Evolutionary conservation across 768 basidiomycete genomes (phyloP), one percentile per base, ranked within the genome.

Genomic region (Amylocystis lapponica): DNA sequence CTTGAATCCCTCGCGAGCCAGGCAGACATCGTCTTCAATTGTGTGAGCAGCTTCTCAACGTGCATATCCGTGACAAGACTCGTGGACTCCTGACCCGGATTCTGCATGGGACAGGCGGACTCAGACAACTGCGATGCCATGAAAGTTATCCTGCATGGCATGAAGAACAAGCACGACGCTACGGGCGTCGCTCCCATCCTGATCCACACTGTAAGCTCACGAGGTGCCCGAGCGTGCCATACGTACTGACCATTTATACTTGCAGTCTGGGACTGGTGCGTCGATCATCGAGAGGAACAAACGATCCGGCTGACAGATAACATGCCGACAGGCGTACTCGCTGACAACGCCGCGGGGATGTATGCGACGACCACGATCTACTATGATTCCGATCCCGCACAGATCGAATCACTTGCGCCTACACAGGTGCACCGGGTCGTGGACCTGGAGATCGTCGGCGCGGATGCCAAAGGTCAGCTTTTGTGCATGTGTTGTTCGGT

Each of bases 151-250:
- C 56, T 85, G 40, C 64, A 54, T 7, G 82, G 83, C 1, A 45
- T 77, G 52, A 77, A 73, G 61, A 70, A 63, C 47, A 60, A 66
- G 14, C 57, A 69, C 39, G 61, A 66, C 30, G 52, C 44, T 16
- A 74, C 71, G 0, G 71, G 74, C 1, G 60, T 55, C 1, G 51
- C 55, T 2, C 52, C 48, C 4, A 32, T 45, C 30, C 27, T 53
- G 19, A 49, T 53, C 19, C 78, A 86, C 53, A 80, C 79, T 0
- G 81, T 80, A 50, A 50, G 78, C 57, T 27, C 30, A 10, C 14
- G 26, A 16, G 1, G 20, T n/a, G 9, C 36, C 23, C 29, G 9
- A 12, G 27, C 32, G 16, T 16, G 4, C 13, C 21, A 8, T 36
- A 7, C 25, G 7, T 5, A 26, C 13, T n/a, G 32, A 23, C 9